Evolutionary conservation across 2,329 filamentous ascomycete species (phyloP), one percentile per base, ranked within the genome.

Genomic region (Beauveria scarabaeidicola): DNA sequence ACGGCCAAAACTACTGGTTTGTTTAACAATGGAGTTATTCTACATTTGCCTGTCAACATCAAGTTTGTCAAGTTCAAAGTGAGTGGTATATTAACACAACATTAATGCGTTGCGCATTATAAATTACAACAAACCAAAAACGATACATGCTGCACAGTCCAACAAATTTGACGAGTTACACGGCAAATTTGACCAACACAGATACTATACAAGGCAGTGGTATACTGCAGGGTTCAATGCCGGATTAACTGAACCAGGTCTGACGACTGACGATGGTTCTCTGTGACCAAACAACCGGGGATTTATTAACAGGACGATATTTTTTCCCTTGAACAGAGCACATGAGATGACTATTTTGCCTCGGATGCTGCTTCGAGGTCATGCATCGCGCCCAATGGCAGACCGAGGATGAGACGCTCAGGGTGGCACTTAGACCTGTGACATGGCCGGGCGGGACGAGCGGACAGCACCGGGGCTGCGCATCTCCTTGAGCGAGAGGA

Each of bases 401-500:
- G 27, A 55, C 29, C 1, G 27, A 46, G 15, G 8, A 2, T 17
- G 32, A 8, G 15, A 9, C 13, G 32, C 27, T 8, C 41, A 10
- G 40, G 6, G 19, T 19, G 11, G 25, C 27, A 11, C 11, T 72
- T 54, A 58, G 62, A 84, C 77, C 73, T 85, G 82, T 58, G 79
- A 79, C 82, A 85, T 85, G 66, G 70, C 77, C 57, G 82, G 81
- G 27, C 72, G 73, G 32, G 71, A 72, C 46, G 72, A 71, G 63
- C 75, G 72, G 52, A 76, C 66, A 32, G 77, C 78, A 17, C 78
- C 75, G 46, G 69, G 54, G 60, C 73, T 70, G 58, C 83, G 78
- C 65, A 80, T 77, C 61, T 80, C 78, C 61, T 76, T 74, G 66
- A 84, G 70, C 59, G 80, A 74, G 63, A 89, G 78, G 68, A 83